These are phyloP conservation scores for Calonectria montana DNA, from an alignment of 2,329 filamentous ascomycete genomes.

Conservation along the genomic window DNA sequence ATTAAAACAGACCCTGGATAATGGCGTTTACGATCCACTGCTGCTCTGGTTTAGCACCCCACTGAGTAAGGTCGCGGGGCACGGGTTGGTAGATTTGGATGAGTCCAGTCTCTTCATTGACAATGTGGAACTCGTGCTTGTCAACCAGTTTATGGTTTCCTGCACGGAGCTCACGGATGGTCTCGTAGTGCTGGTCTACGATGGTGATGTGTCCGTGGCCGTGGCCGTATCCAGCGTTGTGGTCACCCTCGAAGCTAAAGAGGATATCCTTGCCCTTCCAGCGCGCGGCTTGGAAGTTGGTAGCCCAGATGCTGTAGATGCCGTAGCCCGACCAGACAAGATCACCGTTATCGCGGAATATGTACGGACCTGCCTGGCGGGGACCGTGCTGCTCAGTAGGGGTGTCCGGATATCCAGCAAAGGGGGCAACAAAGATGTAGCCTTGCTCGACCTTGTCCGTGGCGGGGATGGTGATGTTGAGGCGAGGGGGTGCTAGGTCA, in stretches of 20 bases:
- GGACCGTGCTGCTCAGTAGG: conserved; percentile 56
- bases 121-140: conserved; percentile 67
- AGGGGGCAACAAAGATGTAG: conserved; percentile 57
- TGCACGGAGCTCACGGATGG: conserved; percentile 63
- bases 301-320: conserved; percentile 62
- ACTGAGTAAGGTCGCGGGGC: conserved; percentile 56
- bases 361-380: conserved; percentile 65
- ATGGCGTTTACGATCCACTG: conserved; percentile 67
- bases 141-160: conserved; percentile 62
- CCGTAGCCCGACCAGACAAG: conserved; percentile 68
- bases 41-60: conserved; percentile 59
- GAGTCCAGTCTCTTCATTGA: conserved; percentile 63
- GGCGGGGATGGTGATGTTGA: conserved; percentile 57
- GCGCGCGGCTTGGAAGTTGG: conserved; percentile 63
- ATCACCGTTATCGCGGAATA: conserved; percentile 65
- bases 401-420: conserved; percentile 49
- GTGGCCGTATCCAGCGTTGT: conserved; percentile 63
- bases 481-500: conserved; percentile 47
- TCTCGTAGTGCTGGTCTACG: conserved; percentile 65
- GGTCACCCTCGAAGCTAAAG: conserved; percentile 65
- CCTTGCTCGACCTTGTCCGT: conserved; percentile 53
- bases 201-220: conserved; percentile 66
- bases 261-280: conserved; percentile 65
- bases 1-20: conserved; percentile 59
- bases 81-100: conserved; percentile 66